Conservation (phyloP, 1,139 yeast genomes). For the Diutina sp. region DNA sequence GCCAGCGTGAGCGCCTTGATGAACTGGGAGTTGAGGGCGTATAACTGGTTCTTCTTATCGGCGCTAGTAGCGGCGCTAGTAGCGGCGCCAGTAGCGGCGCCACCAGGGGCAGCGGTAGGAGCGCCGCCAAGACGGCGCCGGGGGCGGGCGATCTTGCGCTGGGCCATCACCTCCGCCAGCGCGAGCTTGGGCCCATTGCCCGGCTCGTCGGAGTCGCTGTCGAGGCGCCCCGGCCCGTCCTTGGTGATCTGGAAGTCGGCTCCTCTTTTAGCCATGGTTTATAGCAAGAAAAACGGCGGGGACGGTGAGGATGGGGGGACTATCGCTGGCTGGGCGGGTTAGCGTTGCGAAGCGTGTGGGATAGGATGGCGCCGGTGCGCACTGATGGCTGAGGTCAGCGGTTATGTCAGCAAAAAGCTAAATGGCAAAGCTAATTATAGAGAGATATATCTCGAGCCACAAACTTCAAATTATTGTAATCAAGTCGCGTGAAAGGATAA, state of each 20-base stretch:
- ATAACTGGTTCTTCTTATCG: not conserved
- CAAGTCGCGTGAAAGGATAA: too few species aligned
- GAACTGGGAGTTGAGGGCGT: not conserved
- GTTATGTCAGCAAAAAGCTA: not conserved
- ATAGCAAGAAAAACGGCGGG: slow-evolving; percentile 5
- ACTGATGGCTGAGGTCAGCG: not conserved
- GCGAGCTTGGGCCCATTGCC: slow-evolving; percentile 32
- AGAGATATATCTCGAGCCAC: too few species aligned
- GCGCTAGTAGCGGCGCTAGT: not conserved
- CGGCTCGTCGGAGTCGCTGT: slow-evolving; percentile 17
- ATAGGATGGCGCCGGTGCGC: not conserved
- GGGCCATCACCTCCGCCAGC: slow-evolving; percentile 48
- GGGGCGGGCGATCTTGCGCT: slow-evolving; percentile 56
- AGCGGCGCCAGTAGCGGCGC: not conserved
- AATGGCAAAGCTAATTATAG: not conserved
- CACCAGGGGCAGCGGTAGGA: not conserved
- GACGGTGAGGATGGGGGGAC: slow-evolving; percentile 3
- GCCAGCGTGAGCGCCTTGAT: not conserved
- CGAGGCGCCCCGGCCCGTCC: slow-evolving; percentile 19
- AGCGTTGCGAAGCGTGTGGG: not conserved
- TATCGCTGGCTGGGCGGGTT: not conserved
- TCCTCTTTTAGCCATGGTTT: slow-evolving; percentile 49
- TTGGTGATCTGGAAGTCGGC: slow-evolving; percentile 49
- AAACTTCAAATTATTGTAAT: too few species aligned
- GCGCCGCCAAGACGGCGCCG: slow-evolving; percentile 13